Conservation (phyloP, 495 filamentous ascomycete genomes). For the Beverwykella pulmonaria region DNA sequence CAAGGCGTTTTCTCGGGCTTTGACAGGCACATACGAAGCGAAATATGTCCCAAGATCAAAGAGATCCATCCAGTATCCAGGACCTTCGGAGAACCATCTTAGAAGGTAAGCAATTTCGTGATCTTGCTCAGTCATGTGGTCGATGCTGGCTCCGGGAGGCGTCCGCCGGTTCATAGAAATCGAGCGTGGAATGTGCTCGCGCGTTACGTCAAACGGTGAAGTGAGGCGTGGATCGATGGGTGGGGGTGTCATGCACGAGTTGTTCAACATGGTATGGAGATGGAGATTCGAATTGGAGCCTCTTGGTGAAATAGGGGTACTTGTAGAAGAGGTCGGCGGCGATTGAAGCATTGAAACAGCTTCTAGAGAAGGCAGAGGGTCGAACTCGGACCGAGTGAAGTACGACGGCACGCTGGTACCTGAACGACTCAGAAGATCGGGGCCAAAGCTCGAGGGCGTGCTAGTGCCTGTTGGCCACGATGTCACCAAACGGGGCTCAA, state of each 20-base stretch:
- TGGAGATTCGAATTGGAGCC: conserved; percentile 53
- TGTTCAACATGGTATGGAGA: conserved; percentile 63
- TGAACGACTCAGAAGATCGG: conserved; percentile 4
- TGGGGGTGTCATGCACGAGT: conserved; percentile 54
- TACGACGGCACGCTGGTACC: conserved; percentile 1
- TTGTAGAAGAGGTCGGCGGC: conserved; percentile 43
- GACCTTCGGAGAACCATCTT: conserved; percentile 63
- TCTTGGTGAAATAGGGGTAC: conserved; percentile 47
- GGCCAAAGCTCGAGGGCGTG: conserved; percentile 52
- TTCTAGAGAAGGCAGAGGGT: conserved; percentile 34
- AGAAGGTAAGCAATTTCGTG: conserved; percentile 63
- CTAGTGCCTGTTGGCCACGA: conserved; percentile 38
- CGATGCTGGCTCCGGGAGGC: neutral
- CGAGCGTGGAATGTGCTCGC: conserved; percentile 16
- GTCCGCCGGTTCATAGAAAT: neutral
- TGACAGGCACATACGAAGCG: conserved; percentile 60
- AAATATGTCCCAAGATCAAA: conserved; percentile 65
- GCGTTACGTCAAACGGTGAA: conserved; percentile 39
- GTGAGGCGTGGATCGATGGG: conserved; percentile 53
- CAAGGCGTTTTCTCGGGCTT: conserved; percentile 59
- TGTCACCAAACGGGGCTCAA: conserved; percentile 12
- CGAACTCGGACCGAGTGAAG: neutral
- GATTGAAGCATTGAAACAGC: conserved; percentile 22
- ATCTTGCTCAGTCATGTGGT: conserved; percentile 42
- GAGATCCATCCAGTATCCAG: conserved; percentile 68